Percentiles rank a stretch among this genome's conserved stretches.
These are phyloP conservation scores for Blastosporella zonata DNA, from an alignment of 1,284 basidiomycete species.

Conservation along the genomic window DNA sequence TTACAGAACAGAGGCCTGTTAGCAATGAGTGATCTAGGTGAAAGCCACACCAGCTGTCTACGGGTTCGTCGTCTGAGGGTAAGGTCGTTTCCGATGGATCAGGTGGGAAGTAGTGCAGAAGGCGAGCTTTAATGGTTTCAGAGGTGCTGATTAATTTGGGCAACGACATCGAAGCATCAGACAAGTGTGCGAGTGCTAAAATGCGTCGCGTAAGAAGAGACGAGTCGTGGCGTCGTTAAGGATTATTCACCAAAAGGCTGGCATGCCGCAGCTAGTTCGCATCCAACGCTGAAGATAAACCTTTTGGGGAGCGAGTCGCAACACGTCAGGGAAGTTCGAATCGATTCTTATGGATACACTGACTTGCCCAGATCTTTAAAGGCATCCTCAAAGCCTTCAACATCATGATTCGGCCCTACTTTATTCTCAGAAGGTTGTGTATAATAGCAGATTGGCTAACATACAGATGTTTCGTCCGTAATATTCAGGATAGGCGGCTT, in stretches of 20 bases:
- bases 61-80: conserved; percentile 53
- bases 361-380: conserved; percentile 83
- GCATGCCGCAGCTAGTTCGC: conserved; percentile 78
- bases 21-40: conserved; percentile 85
- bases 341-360: conserved; percentile 15
- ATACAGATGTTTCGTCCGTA: conserved; percentile 76
- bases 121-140: conserved; percentile 77
- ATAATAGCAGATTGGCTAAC: conserved; percentile 18
- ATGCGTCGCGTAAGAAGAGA: background rate
- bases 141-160: conserved; percentile 60
- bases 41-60: conserved; percentile 83
- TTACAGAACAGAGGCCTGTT: conserved; percentile 84
- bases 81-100: conserved; percentile 35
- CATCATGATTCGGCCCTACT: conserved; percentile 65
- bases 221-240: background rate
- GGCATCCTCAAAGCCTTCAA: conserved; percentile 78
- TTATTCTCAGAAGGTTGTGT: background rate
- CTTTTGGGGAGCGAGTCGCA: conserved; percentile 31
- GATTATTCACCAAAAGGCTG: conserved; percentile 72
- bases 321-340: background rate
- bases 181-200: conserved; percentile 60
- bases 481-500: conserved; percentile 69
- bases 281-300: conserved; percentile 79
- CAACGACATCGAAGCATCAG: conserved; percentile 62
- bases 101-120: conserved; percentile 89